phyloP scores from a whole-genome alignment of 208 protist species.

The Tritrichomonas musculus region DNA sequence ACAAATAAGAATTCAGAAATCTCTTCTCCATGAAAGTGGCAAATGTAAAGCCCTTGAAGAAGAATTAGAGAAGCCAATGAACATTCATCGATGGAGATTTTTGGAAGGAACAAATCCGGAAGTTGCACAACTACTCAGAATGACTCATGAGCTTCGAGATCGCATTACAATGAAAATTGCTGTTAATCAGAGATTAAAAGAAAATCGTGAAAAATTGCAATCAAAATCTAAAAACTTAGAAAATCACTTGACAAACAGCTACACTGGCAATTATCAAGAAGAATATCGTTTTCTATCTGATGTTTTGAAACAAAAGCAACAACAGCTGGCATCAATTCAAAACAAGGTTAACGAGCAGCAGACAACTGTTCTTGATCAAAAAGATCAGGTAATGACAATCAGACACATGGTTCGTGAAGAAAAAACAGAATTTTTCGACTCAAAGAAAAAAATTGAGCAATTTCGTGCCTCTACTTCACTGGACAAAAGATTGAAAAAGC shows the following conservation, averaged over 20 bases:
- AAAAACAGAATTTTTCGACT: not conserved
- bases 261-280: not conserved
- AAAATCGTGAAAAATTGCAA: not conserved
- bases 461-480: not conserved
- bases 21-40: slow-evolving; percentile 33
- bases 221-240: not conserved
- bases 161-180: not conserved
- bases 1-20: not conserved
- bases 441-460: not conserved
- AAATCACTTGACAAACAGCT: not conserved
- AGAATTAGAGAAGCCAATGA: slow-evolving; percentile 88
- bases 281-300: not conserved
- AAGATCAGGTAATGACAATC: not conserved
- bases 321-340: not conserved
- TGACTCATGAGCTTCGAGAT: slow-evolving; percentile 38
- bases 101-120: slow-evolving; percentile 79
- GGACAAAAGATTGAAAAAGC: no score
- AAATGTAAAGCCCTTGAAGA: slow-evolving; percentile 71
- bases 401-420: not conserved
- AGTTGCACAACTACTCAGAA: slow-evolving; percentile 88
- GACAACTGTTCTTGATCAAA: not conserved
- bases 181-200: not conserved
- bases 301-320: not conserved
- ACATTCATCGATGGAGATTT: slow-evolving; percentile 91
- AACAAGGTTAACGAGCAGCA: not conserved